Conservation (phyloP, 192 early-diverging fungal genomes). For the Coemansia sp. region DNA sequence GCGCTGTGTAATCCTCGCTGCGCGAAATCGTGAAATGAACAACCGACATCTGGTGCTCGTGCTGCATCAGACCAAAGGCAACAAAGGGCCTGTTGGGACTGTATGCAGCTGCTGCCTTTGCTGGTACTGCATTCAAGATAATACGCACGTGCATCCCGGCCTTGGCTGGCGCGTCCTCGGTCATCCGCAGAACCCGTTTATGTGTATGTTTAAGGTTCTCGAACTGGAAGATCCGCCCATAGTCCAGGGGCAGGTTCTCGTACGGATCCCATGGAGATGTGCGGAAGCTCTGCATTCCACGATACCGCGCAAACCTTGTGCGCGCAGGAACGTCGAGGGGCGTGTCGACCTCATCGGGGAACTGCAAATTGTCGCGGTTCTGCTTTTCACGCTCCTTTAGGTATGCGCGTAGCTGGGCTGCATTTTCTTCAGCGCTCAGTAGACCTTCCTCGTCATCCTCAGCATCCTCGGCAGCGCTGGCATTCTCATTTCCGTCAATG, state of each 20-base stretch:
- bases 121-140: conserved; percentile 64
- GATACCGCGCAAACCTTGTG: conserved; percentile 88
- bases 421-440: conserved; percentile 49
- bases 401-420: conserved; percentile 43
- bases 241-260: conserved; percentile 97
- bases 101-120: conserved; percentile 20
- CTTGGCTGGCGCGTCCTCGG: conserved; percentile 56
- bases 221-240: conserved; percentile 95
- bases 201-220: conserved; percentile 83
- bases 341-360: conserved; percentile 98
- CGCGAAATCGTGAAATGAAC: conserved; percentile 79
- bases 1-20: conserved; percentile 68
- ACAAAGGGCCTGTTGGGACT: conserved; percentile 37
- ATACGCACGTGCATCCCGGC: conserved; percentile 76
- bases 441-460: conserved; percentile 29
- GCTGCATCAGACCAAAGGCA: conserved; percentile 74
- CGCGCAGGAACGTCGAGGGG: conserved; percentile 82
- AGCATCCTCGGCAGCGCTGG: background rate
- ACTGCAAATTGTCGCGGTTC: conserved; percentile 74
- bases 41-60: conserved; percentile 94
- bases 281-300: conserved; percentile 91
- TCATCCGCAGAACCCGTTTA: conserved; percentile 63
- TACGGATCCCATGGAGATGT: conserved; percentile 98
- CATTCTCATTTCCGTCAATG: conserved; percentile 9
- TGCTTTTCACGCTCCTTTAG: conserved; percentile 58